These are phyloP conservation scores for Cytospora schulzeri DNA, from an alignment of 2,329 filamentous ascomycete species.

Conservation along the genomic window DNA sequence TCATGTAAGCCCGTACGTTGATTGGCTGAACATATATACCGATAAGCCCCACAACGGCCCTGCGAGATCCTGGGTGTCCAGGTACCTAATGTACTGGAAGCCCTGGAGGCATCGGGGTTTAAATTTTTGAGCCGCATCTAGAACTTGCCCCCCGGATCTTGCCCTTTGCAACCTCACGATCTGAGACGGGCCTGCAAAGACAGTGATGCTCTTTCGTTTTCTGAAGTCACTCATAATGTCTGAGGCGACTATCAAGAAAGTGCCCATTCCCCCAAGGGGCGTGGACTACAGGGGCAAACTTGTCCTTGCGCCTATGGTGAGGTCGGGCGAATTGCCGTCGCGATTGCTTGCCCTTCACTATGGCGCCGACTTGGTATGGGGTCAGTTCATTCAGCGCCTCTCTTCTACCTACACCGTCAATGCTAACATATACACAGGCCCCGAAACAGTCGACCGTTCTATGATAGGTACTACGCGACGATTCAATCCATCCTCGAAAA, in stretches of 20 bases:
- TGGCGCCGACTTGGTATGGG: conserved; percentile 96
- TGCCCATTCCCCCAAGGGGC: conserved; percentile 83
- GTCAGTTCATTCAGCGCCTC: conserved; percentile 46
- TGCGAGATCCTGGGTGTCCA: neutral
- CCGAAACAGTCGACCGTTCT: conserved; percentile 89
- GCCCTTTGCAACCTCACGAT: neutral
- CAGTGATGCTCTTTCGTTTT: conserved; percentile 23
- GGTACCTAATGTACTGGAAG: too few species aligned
- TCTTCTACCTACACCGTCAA: neutral
- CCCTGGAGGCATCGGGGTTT: neutral
- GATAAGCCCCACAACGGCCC: neutral
- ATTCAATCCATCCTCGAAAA: conserved; percentile 74
- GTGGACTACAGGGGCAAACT: conserved; percentile 94
- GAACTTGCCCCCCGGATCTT: neutral
- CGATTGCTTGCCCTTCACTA: conserved; percentile 89
- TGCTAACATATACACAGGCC: conserved; percentile 55
- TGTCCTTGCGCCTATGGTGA: conserved; percentile 96
- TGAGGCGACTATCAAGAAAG: conserved; percentile 57
- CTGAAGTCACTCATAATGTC: conserved; percentile 52
- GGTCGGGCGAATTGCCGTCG: conserved; percentile 92
- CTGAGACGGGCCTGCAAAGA: neutral
- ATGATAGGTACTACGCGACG: conserved; percentile 84
- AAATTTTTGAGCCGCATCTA: neutral
- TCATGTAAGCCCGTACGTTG: too few species aligned
- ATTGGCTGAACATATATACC: too few species aligned